A percentile compares a stretch with the other conserved stretches of the same genome.
phyloP scores from a whole-genome alignment of 2,329 filamentous ascomycete species.

The Aspergillus piperis region DNA sequence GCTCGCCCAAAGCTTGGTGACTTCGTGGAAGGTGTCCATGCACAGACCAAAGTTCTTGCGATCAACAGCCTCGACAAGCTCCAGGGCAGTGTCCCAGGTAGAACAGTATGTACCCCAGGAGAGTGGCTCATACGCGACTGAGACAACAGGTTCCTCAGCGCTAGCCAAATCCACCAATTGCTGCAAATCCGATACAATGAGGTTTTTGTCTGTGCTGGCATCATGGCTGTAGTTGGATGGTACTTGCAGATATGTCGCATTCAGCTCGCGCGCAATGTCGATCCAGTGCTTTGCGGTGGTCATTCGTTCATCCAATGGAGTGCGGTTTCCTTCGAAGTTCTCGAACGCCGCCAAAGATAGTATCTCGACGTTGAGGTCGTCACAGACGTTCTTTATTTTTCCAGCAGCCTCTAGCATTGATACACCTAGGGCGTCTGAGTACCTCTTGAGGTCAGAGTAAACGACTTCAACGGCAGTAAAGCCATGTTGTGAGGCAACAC shows the following conservation, averaged over 20 bases:
- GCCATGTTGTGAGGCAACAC: conserved; percentile 27
- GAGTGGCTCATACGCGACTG: conserved; percentile 39
- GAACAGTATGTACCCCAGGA: conserved; percentile 37
- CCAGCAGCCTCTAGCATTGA: conserved; percentile 23
- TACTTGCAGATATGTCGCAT: conserved; percentile 35
- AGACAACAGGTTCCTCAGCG: conserved; percentile 22
- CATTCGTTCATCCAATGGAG: conserved; percentile 31
- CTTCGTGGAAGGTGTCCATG: conserved; percentile 40
- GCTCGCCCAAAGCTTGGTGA: conserved; percentile 37
- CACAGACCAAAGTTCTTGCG: conserved; percentile 42
- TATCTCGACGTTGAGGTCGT: conserved; percentile 23
- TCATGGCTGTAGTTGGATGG: conserved; percentile 31
- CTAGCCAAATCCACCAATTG: conserved; percentile 33
- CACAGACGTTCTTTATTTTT: conserved; percentile 22
- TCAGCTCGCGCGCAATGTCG: conserved; percentile 26
- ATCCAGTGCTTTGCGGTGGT: conserved; percentile 35
- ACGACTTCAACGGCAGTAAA: conserved; percentile 37
- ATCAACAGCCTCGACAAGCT: conserved; percentile 29
- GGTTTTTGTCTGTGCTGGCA: conserved; percentile 27
- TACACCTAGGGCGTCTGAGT: conserved; percentile 18
- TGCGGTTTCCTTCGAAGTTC: conserved; percentile 38
- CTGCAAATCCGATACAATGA: conserved; percentile 34
- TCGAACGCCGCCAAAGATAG: conserved; percentile 38
- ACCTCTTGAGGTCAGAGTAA: conserved; percentile 31
- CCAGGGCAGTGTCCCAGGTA: conserved; percentile 36